phyloP scores from a whole-genome alignment of 139 green algal species.

The Chlamydomonas schloesseri region DNA sequence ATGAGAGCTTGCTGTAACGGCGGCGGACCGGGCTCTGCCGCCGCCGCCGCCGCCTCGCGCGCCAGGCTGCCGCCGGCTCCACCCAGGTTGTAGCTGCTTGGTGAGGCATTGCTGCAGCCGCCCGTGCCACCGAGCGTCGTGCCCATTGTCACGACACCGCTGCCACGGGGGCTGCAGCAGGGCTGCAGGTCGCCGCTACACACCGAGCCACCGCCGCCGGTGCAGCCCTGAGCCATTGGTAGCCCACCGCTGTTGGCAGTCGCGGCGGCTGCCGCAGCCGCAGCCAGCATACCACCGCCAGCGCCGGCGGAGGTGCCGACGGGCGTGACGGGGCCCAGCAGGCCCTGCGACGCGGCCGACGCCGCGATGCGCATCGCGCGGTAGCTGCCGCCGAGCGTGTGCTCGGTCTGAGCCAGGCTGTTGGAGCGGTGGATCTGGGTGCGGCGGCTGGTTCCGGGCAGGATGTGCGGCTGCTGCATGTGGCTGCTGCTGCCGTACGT shows the following conservation, averaged over 20 bases:
- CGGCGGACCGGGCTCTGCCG: too few species aligned
- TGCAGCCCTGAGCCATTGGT: background rate
- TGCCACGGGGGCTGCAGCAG: background rate
- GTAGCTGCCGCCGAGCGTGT: slow-evolving; percentile 20
- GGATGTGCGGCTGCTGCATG: background rate
- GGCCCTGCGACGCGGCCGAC: slow-evolving; percentile 22
- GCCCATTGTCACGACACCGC: too few species aligned
- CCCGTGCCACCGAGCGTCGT: too few species aligned
- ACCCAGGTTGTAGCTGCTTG: too few species aligned
- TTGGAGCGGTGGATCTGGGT: slow-evolving; percentile 15
- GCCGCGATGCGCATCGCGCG: slow-evolving; percentile 34
- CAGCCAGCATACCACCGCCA: too few species aligned
- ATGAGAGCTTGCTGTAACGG: too few species aligned
- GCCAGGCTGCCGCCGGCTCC: too few species aligned
- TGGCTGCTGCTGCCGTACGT: background rate
- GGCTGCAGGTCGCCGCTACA: background rate
- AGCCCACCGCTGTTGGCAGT: background rate
- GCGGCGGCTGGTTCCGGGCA: background rate
- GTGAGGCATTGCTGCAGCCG: too few species aligned
- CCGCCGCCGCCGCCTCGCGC: too few species aligned
- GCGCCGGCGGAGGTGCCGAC: background rate
- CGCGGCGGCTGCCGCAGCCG: too few species aligned
- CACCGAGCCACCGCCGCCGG: background rate
- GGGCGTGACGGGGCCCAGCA: background rate
- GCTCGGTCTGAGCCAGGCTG: slow-evolving; percentile 17